A percentile compares a stretch with the other conserved stretches of the same genome.
Evolutionary conservation across 441 rosid genomes (phyloP).

Genomic region (Metrosideros polymorpha): DNA sequence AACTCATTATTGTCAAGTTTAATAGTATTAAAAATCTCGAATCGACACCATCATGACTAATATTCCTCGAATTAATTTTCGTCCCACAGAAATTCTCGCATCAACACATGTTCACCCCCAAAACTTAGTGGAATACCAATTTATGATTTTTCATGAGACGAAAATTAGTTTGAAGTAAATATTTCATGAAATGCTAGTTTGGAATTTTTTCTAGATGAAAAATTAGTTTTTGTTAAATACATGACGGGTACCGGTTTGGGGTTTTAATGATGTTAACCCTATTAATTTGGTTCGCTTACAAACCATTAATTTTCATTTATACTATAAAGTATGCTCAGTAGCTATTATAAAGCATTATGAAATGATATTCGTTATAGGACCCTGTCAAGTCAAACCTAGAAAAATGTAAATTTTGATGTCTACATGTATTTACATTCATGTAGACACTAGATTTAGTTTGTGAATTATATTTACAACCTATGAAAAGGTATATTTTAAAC

Average conservation of each 20-base stretch:
- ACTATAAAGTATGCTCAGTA: neutral
- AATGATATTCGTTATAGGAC: neutral
- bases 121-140: neutral
- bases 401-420: neutral
- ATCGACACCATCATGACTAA: no score
- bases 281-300: neutral
- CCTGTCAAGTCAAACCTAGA: neutral
- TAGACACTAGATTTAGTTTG: neutral
- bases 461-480: neutral
- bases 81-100: no score
- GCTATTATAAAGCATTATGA: neutral
- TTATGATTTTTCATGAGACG: neutral
- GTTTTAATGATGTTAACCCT: neutral
- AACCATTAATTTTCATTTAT: neutral
- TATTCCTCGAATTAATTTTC: no score
- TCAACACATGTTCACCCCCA: no score
- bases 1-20: neutral
- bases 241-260: fast-evolving
- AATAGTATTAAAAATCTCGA: neutral
- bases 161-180: neutral
- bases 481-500: neutral
- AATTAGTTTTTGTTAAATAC: no score
- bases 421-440: no score
- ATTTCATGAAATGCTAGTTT: neutral
- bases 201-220: neutral